Percentiles rank a stretch among this genome's conserved stretches.
These are phyloP conservation scores for Globisporangium yorkense DNA, from an alignment of 352 stramenopile species.

Conservation along the genomic window DNA sequence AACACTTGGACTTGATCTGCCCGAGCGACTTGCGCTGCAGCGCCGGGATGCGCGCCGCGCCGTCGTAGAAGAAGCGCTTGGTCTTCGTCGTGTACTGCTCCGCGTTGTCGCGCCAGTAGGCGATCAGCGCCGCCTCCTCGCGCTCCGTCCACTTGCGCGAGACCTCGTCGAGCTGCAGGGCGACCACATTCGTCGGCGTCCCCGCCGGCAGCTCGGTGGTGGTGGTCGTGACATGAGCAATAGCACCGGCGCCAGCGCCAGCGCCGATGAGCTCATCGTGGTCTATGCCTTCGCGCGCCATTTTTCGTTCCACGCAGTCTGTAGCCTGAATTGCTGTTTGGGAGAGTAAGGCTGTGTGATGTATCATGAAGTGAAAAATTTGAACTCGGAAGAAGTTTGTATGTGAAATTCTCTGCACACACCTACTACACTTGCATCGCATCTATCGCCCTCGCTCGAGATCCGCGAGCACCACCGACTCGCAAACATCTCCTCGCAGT, in stretches of 20 bases:
- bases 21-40: slow-evolving; percentile 10
- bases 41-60: slow-evolving; percentile 7
- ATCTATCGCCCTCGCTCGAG: no score
- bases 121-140: slow-evolving; percentile 13
- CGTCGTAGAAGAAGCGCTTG: slow-evolving; percentile 17
- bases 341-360: no score
- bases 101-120: slow-evolving; percentile 14
- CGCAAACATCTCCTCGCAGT: not conserved
- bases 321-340: no score
- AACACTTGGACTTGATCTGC: slow-evolving; percentile 20
- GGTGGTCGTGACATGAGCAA: no score
- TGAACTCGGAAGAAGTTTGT: no score
- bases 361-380: no score
- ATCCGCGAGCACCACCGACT: not conserved
- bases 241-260: no score
- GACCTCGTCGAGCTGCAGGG: not conserved
- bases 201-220: not conserved
- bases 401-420: no score
- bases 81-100: slow-evolving; percentile 11
- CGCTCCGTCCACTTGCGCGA: slow-evolving; percentile 14
- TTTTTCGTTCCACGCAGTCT: no score
- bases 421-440: no score
- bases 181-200: not conserved
- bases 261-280: no score
- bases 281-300: no score